Percentiles rank a stretch among this genome's conserved stretches.
These are phyloP conservation scores for Chenopodium formosanum DNA, from an alignment of 148 eudicot species.

Conservation along the genomic window DNA sequence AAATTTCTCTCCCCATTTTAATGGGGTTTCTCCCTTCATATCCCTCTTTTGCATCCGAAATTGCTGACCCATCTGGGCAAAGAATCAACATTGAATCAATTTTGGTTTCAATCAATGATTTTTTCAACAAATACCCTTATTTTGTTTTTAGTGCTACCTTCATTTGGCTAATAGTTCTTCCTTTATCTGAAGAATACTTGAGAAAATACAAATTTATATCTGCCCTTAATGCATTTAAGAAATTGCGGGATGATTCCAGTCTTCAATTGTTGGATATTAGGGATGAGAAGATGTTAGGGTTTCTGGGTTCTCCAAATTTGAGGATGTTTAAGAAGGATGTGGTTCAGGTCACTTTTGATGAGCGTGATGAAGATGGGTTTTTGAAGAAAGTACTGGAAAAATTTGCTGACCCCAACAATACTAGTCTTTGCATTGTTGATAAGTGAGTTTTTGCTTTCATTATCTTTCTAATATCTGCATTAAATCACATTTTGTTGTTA, in stretches of 20 bases:
- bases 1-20: conserved; percentile 36
- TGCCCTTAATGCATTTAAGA: conserved; percentile 69
- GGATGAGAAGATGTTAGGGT: conserved; percentile 56
- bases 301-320: conserved; percentile 73
- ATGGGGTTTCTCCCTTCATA: conserved; percentile 29
- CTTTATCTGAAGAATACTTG: conserved; percentile 55
- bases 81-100: conserved; percentile 66
- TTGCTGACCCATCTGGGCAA: conserved; percentile 34
- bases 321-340: conserved; percentile 54
- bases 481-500: background rate
- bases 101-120: conserved; percentile 61
- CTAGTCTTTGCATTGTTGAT: conserved; percentile 71
- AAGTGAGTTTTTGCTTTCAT: conserved; percentile 55
- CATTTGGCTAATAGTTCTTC: conserved; percentile 73
- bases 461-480: background rate
- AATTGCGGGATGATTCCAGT: conserved; percentile 62
- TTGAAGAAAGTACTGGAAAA: conserved; percentile 48
- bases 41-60: conserved; percentile 59
- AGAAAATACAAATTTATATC: conserved; percentile 60
- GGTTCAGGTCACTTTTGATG: conserved; percentile 51
- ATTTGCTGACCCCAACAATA: conserved; percentile 53
- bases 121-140: conserved; percentile 67
- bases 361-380: conserved; percentile 75
- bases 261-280: conserved; percentile 80
- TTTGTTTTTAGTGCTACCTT: conserved; percentile 73